Evolutionary conservation across 1,284 basidiomycete species (phyloP).

Genomic region (Chondrostereum purpureum): DNA sequence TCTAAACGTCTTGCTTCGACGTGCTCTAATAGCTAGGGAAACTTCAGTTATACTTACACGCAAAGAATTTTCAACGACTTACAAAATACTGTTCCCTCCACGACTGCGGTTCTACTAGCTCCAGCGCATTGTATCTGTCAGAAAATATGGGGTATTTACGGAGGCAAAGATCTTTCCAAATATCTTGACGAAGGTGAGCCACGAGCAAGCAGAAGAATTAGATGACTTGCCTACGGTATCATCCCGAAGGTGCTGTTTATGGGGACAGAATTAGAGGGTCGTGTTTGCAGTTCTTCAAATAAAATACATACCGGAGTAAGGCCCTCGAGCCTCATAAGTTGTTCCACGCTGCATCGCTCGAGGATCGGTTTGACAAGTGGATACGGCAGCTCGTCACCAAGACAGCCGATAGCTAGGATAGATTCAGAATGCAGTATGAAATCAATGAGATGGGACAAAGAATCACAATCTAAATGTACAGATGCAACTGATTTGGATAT

Average conservation of each 20-base stretch:
- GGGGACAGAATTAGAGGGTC: conserved; percentile 4
- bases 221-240: conserved; percentile 48
- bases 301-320: conserved; percentile 54
- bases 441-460: background rate
- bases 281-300: too few relatives aligned
- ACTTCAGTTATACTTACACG: conserved; percentile 3
- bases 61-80: conserved; percentile 19
- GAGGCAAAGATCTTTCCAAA: conserved; percentile 64
- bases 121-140: conserved; percentile 34
- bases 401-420: conserved; percentile 42
- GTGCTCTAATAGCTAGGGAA: conserved; percentile 42
- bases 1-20: conserved; percentile 56
- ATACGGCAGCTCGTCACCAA: conserved; percentile 53
- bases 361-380: conserved; percentile 64
- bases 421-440: background rate
- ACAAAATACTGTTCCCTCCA: conserved; percentile 71
- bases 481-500: conserved; percentile 36
- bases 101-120: conserved; percentile 41
- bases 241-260: conserved; percentile 43
- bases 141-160: conserved; percentile 47
- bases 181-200: conserved; percentile 35
- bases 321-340: conserved; percentile 58
- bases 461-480: conserved; percentile 49
- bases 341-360: conserved; percentile 63
- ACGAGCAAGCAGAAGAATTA: conserved; percentile 9